Evolutionary conservation across 2,329 filamentous ascomycete species (phyloP).

Genomic region (Calonectria pauciramosa): DNA sequence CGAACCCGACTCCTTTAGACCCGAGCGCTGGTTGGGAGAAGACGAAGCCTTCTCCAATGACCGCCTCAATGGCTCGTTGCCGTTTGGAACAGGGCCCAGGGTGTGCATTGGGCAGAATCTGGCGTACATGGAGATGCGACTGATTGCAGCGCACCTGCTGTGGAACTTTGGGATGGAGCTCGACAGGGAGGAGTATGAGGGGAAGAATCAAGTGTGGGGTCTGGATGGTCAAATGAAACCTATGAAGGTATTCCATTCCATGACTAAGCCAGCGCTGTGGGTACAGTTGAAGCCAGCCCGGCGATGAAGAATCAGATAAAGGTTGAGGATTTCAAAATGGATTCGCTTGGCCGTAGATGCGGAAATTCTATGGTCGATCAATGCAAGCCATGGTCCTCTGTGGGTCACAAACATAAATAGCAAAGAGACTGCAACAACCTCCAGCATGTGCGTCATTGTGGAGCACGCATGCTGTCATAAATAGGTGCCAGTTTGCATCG

Average conservation of each 20-base stretch:
- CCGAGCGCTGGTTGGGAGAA: not conserved
- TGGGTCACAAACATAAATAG: too few species aligned
- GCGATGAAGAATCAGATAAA: not conserved
- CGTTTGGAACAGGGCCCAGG: not conserved
- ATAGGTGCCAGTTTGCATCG: too few species aligned
- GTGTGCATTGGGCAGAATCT: not conserved
- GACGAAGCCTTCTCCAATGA: not conserved
- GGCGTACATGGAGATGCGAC: not conserved
- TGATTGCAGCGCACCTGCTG: not conserved
- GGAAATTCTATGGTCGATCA: too few species aligned
- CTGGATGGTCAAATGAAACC: not conserved
- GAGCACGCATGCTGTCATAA: too few species aligned
- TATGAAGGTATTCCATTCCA: not conserved
- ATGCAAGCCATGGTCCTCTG: too few species aligned
- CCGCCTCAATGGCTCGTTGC: not conserved
- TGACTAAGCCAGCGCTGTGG: conserved; percentile 1
- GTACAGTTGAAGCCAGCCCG: not conserved
- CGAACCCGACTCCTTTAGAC: not conserved
- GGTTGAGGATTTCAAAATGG: too few species aligned
- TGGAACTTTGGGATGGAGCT: not conserved
- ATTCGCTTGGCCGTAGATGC: too few species aligned
- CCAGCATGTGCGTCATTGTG: too few species aligned
- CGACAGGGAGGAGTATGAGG: not conserved
- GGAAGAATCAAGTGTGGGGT: not conserved
- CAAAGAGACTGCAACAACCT: too few species aligned